Evolutionary conservation across 148 eudicot species (phyloP), one percentile per base, ranked within the genome.

Genomic region (Camellia sinensis): DNA sequence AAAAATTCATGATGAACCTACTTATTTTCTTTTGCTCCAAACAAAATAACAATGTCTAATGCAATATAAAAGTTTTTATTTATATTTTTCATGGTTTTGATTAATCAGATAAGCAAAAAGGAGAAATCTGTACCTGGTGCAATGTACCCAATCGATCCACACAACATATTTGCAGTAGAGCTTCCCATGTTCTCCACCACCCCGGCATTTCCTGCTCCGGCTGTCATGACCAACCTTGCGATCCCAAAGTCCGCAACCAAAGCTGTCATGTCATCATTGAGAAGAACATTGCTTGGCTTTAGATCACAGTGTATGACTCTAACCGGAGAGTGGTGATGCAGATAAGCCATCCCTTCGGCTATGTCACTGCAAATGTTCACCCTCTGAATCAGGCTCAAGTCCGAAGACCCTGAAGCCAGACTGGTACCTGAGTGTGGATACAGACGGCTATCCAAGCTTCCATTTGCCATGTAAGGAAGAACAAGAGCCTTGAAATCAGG

Each of bases 291-390:
- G 81, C 89, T 87, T 3, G 89, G 89, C 83, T 87, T 87, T 7
- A 87, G 74, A 80, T 87, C 89, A 76, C 89, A 87, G 64, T 87
- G 89, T 79, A 87, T 75, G 48, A 87, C 89, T 67, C 80, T 83
- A 22, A 87, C 86, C 2, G 89, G 89, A 19, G 89, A 85, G 62
- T 87, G 84, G 66, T 87, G 87, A 73, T 87, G 89, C 46, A 85
- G 63, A 80, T 87, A 87, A 65, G 89, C 86, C 87, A 87, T 80
- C 68, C 87, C 89, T 83, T 87, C 87, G 17, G 89, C 89, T 50
- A 87, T 67, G 57, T 87, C 87, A 29, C 89, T 78, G 76, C 89
- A 87, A 19, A 87, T 83, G 59, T 78, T 82, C 72, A 85, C 84
- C 72, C 84, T 84, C 76, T 80, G 87, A 3, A 79, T 72, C 13